Evolutionary conservation across 2,329 filamentous ascomycete genomes (phyloP), one percentile per base, ranked within the genome.

Genomic region (Nannizzia gypsea): DNA sequence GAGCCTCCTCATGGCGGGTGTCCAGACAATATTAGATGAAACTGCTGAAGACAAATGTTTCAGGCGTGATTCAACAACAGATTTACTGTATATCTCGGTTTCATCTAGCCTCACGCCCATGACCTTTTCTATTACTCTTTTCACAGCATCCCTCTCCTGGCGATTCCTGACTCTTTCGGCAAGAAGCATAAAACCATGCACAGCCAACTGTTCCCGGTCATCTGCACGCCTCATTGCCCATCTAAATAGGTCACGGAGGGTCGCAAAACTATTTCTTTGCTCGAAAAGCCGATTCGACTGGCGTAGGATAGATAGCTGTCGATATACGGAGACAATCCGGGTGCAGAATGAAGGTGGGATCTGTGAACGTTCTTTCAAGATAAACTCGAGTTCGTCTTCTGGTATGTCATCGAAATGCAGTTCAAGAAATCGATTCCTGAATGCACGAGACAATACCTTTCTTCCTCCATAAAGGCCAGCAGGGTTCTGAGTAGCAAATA

Each of bases 371-470:
- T 90, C 86, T 69, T 95, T 89, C 36, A 99, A 72, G 66, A 99
- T 99, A 46, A 85, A 89, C 67, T 95, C 90, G 50, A 99, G 77
- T 70, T 99, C 95, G 64, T 90, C 86, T 69, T 97, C 90, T 0
- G 93, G 93, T 24, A 99, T 99, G 68, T 99, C 95, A 66, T 97
- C 93, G 67, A 96, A 97, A 72, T 99, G 93, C 3, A 99, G 78
- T 73, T 99, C 93, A 2, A 99, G 80, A 68, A 99, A 99, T 68
- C 93, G 84, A 71, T 99, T 99, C 59, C 95, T 85, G 74, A 99
- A 99, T 1, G 93, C 93, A 46, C 95, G 83, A 1, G 93, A 97
- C 6, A 99, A 79, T 0, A 89, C 85, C 70, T 99, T 99, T 66
- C 93, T 83, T 15, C 93, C 93, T 61, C 95, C 95, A 67, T 99